Evolutionary conservation across 768 basidiomycete genomes (phyloP), one percentile per base, ranked within the genome.

Genomic region (Basidioascus undulatus): DNA sequence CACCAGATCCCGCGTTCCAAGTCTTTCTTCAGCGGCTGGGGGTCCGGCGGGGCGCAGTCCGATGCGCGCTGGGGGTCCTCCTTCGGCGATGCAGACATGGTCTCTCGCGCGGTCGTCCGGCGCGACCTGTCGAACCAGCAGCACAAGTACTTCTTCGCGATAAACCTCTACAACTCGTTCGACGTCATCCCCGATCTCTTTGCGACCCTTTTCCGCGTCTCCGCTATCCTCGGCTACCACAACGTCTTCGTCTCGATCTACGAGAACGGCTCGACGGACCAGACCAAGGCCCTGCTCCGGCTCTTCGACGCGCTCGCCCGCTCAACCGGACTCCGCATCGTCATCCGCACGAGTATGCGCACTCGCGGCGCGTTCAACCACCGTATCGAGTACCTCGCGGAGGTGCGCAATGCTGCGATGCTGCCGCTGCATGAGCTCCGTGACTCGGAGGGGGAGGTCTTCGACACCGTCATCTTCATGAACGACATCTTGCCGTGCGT

Each of bases 111-210:
- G 57, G 56, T 43, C 45, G 57, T 15, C 42, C 39, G 18, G 46
- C 32, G 10, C 66, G 65, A 53, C 70, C 20, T 21, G 37, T 4
- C 43, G 43, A 19, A 48, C 42, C 47, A 50, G 18, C 49, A 76
- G 48, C 92, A 98, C 71, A 96, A 98, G 57, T 98, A 96, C 58
- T 96, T 83, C 61, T 92, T 98, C 60, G 89, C 84, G 45, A 96
- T 98, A 68, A 98, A 98, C 61, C 66, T 96, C 28, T 94, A 94
- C 68, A 98, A 98, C 65, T 94, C 87, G 11, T 98, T 96, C 70
- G 86, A 92, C 61, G 64, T 96, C 57, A 87, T 96, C 49, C 87
- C 92, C 15, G 92, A 98, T 61, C 69, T 96, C 27, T 94, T 96
- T 57, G 75, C 84, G 25, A 86, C 86, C 18, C 75, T 98, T 50